Conservation (phyloP, 352 stramenopile genomes). For the Phytophthora pinifolia region DNA sequence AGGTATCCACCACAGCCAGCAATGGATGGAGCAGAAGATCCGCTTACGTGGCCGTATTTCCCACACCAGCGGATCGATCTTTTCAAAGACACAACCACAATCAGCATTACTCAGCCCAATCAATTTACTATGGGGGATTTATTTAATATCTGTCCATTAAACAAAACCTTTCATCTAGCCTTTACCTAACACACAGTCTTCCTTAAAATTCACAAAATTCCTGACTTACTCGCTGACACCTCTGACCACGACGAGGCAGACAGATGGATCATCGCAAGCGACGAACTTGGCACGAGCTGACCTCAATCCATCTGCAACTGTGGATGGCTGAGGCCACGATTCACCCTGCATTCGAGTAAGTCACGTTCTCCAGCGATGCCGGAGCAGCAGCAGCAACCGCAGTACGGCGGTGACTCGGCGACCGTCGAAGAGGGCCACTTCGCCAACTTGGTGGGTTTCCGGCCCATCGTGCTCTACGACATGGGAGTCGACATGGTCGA, state of each 20-base stretch:
- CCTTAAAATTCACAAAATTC: background rate
- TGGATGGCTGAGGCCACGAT: slow-evolving; percentile 8
- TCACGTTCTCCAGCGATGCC: slow-evolving; percentile 15
- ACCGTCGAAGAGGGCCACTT: slow-evolving; percentile 13
- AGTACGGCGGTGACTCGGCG: background rate
- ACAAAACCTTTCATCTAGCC: background rate
- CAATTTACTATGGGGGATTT: too few species aligned
- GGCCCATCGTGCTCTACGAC: slow-evolving; percentile 31
- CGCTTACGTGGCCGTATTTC: background rate
- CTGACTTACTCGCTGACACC: too few species aligned
- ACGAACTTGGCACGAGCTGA: slow-evolving; percentile 11
- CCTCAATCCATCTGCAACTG: slow-evolving; percentile 1
- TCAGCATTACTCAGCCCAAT: too few species aligned
- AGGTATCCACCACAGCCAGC: background rate
- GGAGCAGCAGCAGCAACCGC: slow-evolving; percentile 5
- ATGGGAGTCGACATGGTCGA: slow-evolving; percentile 18
- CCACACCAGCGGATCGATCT: background rate
- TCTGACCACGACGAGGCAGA: slow-evolving; percentile 9
- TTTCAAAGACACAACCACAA: too few species aligned
- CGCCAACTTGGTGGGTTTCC: slow-evolving; percentile 16
- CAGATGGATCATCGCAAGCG: slow-evolving; percentile 11
- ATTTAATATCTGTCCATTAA: too few species aligned
- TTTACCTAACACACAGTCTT: background rate
- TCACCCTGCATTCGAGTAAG: too few species aligned
- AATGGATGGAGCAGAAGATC: background rate